A percentile compares a stretch with the other conserved stretches of the same genome.
Evolutionary conservation across 2,329 filamentous ascomycete species (phyloP).

Genomic region (Cordyceps fumosorosea): DNA sequence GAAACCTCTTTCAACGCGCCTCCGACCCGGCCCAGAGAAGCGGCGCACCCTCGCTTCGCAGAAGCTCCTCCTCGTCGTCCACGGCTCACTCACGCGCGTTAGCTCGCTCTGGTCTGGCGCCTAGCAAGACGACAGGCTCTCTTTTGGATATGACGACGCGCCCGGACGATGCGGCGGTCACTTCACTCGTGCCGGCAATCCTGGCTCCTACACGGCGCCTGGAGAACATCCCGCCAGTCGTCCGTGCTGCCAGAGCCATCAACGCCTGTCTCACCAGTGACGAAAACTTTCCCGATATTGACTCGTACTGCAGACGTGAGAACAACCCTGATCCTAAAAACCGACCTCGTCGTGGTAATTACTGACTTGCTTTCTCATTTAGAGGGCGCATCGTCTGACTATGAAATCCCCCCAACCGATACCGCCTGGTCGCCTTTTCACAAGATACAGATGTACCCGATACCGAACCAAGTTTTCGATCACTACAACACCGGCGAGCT

Average conservation of each 20-base stretch:
- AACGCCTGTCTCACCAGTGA: slow-evolving; percentile 73
- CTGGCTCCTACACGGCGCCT: slow-evolving; percentile 38
- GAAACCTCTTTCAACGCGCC: slow-evolving; percentile 41
- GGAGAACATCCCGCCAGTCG: slow-evolving; percentile 56
- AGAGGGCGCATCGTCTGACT: slow-evolving; percentile 90
- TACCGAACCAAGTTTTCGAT: slow-evolving; percentile 86
- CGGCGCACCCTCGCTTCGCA: not conserved
- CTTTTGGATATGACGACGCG: not conserved
- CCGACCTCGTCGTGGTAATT: not conserved
- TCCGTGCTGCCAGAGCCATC: slow-evolving; percentile 76
- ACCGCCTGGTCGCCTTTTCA: slow-evolving; percentile 84
- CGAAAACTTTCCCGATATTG: slow-evolving; percentile 78
- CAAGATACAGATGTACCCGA: slow-evolving; percentile 76
- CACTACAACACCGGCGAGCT: slow-evolving; percentile 86
- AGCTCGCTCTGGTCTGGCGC: not conserved
- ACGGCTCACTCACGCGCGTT: slow-evolving; percentile 8
- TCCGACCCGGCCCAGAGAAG: slow-evolving; percentile 18
- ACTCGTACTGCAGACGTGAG: slow-evolving; percentile 83
- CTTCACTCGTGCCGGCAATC: slow-evolving; percentile 22
- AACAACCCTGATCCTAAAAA: slow-evolving; percentile 18
- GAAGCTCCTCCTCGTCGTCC: slow-evolving; percentile 6
- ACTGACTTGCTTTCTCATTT: slow-evolving; percentile 21
- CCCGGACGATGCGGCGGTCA: slow-evolving; percentile 17
- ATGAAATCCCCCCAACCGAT: slow-evolving; percentile 65
- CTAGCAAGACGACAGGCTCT: slow-evolving; percentile 5